Conservation (phyloP, 2,329 filamentous ascomycete genomes). For the Colletotrichum sidae region DNA sequence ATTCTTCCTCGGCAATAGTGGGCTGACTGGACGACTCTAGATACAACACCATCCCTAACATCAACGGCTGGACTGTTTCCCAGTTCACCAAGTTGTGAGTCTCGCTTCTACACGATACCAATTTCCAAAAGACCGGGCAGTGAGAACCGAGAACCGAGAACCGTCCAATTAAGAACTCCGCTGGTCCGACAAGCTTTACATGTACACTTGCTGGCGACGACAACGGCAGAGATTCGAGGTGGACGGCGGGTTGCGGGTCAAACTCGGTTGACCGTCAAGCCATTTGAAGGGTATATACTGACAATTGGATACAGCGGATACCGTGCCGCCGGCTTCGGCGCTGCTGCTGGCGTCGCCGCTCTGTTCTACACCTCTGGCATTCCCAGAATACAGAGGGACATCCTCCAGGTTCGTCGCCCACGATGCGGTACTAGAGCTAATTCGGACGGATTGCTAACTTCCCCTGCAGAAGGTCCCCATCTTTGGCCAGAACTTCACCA, state of each 20-base stretch:
- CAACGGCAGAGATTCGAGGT: neutral
- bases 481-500: constrained; percentile 62
- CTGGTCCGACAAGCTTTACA: neutral
- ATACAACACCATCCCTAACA: constrained; percentile 69
- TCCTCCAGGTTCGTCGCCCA: constrained; percentile 62
- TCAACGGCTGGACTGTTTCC: constrained; percentile 64
- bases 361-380: constrained; percentile 73
- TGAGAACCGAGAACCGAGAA: no score
- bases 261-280: neutral
- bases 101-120: neutral
- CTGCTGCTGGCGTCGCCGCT: constrained; percentile 66
- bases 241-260: neutral
- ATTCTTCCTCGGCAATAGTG: neutral
- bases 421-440: neutral
- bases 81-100: constrained; percentile 65
- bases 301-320: constrained; percentile 54
- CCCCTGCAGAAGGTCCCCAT: constrained; percentile 64
- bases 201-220: neutral
- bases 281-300: neutral
- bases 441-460: constrained; percentile 39
- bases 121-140: no score
- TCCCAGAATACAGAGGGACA: constrained; percentile 68
- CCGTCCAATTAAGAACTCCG: neutral
- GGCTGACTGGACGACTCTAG: constrained; percentile 54
- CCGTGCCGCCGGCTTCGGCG: constrained; percentile 66